These are phyloP conservation scores for Zygnema circumcarinatum DNA, from an alignment of 139 green algal species.

Conservation along the genomic window DNA sequence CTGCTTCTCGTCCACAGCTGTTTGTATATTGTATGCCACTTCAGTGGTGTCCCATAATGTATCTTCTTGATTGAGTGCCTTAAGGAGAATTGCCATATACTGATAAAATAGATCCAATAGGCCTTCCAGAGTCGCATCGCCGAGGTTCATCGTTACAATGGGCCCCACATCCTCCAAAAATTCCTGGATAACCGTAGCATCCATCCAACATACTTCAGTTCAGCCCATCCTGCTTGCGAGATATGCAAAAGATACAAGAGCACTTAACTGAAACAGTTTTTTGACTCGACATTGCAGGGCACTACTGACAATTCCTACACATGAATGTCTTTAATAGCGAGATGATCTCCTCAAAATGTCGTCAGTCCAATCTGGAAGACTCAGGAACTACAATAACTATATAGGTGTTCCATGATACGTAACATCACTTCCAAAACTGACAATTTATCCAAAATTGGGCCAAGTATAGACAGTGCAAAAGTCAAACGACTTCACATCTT, in stretches of 20 bases:
- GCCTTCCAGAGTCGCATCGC: slow-evolving; percentile 41
- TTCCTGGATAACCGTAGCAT: slow-evolving; percentile 46
- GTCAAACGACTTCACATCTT: too few species aligned
- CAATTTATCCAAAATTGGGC: too few species aligned
- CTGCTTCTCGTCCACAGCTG: slow-evolving; percentile 36
- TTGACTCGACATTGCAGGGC: too few species aligned
- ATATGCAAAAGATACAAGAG: not conserved
- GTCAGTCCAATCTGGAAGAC: too few species aligned
- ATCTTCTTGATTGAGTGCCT: slow-evolving; percentile 43
- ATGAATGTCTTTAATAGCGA: too few species aligned
- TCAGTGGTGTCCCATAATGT: not conserved
- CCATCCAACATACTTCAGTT: not conserved
- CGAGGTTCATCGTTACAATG: slow-evolving; percentile 55
- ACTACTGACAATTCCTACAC: too few species aligned
- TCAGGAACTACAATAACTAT: too few species aligned
- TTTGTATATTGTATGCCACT: slow-evolving; percentile 15
- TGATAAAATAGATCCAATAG: slow-evolving; percentile 52
- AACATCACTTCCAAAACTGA: too few species aligned
- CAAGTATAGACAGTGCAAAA: too few species aligned
- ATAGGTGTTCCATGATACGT: too few species aligned
- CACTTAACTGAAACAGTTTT: slow-evolving; percentile 10
- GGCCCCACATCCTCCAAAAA: slow-evolving; percentile 59
- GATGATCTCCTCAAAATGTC: too few species aligned
- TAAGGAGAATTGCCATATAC: slow-evolving; percentile 50
- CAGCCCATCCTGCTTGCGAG: not conserved